These are phyloP conservation scores for Emergomyces orientalis DNA, from an alignment of 2,329 filamentous ascomycete genomes.

Conservation along the genomic window DNA sequence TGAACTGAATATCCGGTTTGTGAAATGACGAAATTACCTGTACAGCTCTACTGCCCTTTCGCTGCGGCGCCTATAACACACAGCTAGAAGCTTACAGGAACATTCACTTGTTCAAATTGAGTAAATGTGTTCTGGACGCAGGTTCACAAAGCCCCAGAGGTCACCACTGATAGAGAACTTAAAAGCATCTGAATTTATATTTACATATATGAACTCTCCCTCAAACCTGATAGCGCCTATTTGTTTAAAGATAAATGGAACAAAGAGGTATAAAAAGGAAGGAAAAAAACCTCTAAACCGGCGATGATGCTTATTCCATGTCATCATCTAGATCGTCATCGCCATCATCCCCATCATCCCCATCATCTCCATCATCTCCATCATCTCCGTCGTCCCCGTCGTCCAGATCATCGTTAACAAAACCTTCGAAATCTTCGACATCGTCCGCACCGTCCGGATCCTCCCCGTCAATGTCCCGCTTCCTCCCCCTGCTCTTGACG, in stretches of 20 bases:
- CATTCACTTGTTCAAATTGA: too few species aligned
- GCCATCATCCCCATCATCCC: background rate
- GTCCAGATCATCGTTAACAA: background rate
- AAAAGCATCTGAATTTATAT: background rate
- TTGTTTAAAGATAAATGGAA: background rate
- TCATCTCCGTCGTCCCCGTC: background rate
- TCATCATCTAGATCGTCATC: background rate
- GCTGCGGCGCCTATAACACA: too few species aligned
- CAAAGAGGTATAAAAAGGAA: background rate
- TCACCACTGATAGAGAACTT: background rate
- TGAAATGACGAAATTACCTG: too few species aligned
- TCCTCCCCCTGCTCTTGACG: background rate
- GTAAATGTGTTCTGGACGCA: too few species aligned
- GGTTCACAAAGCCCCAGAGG: background rate
- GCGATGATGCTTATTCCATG: background rate
- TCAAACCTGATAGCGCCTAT: background rate
- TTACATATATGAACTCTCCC: background rate
- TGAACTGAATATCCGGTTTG: too few species aligned
- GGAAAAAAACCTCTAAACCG: background rate
- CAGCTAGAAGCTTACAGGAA: too few species aligned
- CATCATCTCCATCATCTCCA: background rate
- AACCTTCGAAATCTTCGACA: background rate
- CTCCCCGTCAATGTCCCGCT: background rate
- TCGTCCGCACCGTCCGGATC: background rate
- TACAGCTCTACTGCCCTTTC: too few species aligned